Conservation (phyloP, 1,139 yeast species). For the Pichia sp. region DNA sequence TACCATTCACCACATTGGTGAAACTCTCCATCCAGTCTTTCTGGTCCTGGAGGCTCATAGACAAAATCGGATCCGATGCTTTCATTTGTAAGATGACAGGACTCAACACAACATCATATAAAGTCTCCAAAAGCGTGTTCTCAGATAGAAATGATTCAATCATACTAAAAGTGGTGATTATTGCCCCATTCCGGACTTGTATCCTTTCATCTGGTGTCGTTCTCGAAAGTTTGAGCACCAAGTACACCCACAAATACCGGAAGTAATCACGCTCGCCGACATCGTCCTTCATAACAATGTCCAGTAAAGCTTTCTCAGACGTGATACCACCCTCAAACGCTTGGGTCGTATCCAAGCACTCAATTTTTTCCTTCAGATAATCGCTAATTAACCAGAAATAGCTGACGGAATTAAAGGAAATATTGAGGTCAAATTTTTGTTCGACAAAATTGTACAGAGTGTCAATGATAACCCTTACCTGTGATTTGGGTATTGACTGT, state of each 20-base stretch:
- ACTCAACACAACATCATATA: constrained; percentile 44
- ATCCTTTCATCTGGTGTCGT: constrained; percentile 60
- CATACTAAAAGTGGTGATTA: constrained; percentile 80
- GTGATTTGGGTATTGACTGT: constrained; percentile 56
- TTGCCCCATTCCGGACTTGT: constrained; percentile 83
- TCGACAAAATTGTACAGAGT: constrained; percentile 64
- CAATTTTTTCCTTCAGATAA: constrained; percentile 37
- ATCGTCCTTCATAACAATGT: constrained; percentile 19
- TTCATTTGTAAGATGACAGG: constrained; percentile 31
- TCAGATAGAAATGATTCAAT: constrained; percentile 68
- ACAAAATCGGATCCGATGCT: constrained; percentile 6
- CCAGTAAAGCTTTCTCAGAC: constrained; percentile 23
- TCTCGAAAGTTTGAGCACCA: constrained; percentile 53
- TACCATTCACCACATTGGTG: constrained; percentile 50
- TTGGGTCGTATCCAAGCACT: constrained; percentile 1
- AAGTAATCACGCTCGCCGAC: constrained; percentile 16
- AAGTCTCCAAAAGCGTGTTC: constrained; percentile 49
- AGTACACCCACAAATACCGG: constrained; percentile 51
- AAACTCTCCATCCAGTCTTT: constrained; percentile 53
- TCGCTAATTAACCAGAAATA: constrained; percentile 91
- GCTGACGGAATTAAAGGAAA: constrained; percentile 84
- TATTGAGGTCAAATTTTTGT: constrained; percentile 69
- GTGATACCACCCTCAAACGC: constrained; percentile 10
- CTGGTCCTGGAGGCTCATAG: constrained; percentile 10
- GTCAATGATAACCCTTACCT: constrained; percentile 59